These are phyloP conservation scores for Pichia norvegensis DNA, from an alignment of 1,139 yeast genomes.

Conservation along the genomic window DNA sequence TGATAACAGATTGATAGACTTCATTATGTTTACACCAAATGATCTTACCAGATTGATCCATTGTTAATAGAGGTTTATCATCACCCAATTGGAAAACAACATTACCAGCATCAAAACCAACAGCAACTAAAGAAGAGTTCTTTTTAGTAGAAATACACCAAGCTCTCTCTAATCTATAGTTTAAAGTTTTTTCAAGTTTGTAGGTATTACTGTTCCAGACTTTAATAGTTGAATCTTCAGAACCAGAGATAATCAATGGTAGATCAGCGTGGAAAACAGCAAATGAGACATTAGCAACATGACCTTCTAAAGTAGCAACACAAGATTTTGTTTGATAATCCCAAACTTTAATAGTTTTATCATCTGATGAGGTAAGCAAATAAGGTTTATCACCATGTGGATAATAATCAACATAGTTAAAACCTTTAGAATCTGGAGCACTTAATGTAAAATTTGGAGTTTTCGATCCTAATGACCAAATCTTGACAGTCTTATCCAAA, in stretches of 20 bases:
- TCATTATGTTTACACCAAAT: constrained; percentile 90
- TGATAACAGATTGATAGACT: constrained; percentile 75
- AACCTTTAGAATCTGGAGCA: constrained; percentile 91
- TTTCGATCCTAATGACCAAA: constrained; percentile 91
- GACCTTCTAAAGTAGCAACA: constrained; percentile 92
- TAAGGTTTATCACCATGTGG: constrained; percentile 97
- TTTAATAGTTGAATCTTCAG: constrained; percentile 74
- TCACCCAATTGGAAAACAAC: constrained; percentile 82
- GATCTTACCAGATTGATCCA: constrained; percentile 88
- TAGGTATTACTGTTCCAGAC: constrained; percentile 77
- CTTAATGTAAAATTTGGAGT: constrained; percentile 84
- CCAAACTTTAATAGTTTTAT: constrained; percentile 85
- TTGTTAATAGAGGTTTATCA: constrained; percentile 87
- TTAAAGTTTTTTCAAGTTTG: constrained; percentile 81
- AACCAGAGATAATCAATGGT: constrained; percentile 78
- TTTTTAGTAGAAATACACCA: constrained; percentile 88
- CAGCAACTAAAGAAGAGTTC: constrained; percentile 72
- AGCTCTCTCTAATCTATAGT: constrained; percentile 87
- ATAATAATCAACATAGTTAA: constrained; percentile 91
- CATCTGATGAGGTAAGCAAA: constrained; percentile 88
- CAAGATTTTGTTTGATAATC: constrained; percentile 96
- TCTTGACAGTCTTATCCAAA: constrained; percentile 90
- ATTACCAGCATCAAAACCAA: constrained; percentile 93
- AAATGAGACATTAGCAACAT: constrained; percentile 86
- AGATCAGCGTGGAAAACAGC: constrained; percentile 96